Base-by-base conservation (phyloP, 306 rosid species). In the Medicago ruthenica region DNA sequence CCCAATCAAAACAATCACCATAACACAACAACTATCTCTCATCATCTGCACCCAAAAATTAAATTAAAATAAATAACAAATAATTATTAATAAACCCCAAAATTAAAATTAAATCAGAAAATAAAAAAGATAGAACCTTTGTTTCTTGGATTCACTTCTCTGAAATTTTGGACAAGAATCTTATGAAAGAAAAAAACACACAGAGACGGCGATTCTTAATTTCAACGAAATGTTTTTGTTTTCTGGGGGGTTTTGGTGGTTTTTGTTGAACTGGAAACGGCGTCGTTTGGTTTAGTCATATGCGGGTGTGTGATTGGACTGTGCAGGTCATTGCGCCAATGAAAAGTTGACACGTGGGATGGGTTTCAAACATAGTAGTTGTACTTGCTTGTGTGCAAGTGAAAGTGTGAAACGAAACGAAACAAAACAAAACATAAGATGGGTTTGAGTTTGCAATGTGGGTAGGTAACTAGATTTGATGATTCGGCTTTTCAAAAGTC, bases 1-100 rank as follows among this genome's bases (percentile, higher is more conserved):
- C 70, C 84, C 81, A 64, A 80, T 31, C 11, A 90, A 15, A 68
- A 70, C 81, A 55, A 75, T 27, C 76, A 84, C 45, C 16, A 45
- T 8, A 2, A 40, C 44, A 9, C 44, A 40, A 45, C 6, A 12
- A 45, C 51, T 45, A 13, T 45, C 16, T 45, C 16, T 45, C 51
- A 45, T 10, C 50, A 54, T 55, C 61, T 55, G 27, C 61, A 55
- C 14, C 54, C 45, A 53, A 73, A n/a, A 50, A 37, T 59, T 24
- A 59, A 12, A 2, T 59, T n/a, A n/a, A n/a, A n/a, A n/a, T n/a
- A n/a, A n/a, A n/a, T n/a, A n/a, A n/a, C n/a, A 36, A 58, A 62
- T 3, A n/a, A 2, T 15, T 39, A 20, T 34, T 20, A 15, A 45
- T 10, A 68, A 65, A 65, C 70, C 70, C 70, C 21, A 39, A 16